phyloP scores from a whole-genome alignment of 495 filamentous ascomycete species.

The Emericellopsis terricola region DNA sequence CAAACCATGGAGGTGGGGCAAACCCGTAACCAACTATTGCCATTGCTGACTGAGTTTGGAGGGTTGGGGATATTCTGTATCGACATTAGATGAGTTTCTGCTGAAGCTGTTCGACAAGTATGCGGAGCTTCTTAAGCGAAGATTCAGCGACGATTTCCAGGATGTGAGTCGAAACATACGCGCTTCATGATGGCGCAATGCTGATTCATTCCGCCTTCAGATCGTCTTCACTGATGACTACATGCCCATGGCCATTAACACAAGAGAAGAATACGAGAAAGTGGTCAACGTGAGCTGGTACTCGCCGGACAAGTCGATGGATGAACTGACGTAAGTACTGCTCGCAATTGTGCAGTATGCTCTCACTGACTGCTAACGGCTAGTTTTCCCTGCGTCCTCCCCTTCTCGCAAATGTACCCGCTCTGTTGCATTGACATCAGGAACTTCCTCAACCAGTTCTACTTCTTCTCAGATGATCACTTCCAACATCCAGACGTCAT shows the following conservation, averaged over 20 bases:
- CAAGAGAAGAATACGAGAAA: constrained; percentile 80
- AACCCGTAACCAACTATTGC: not conserved
- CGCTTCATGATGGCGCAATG: too few species aligned
- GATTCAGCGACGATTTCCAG: constrained; percentile 85
- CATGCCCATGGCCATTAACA: constrained; percentile 95
- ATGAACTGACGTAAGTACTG: constrained; percentile 51
- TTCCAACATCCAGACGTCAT: constrained; percentile 76
- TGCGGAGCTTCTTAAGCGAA: constrained; percentile 71
- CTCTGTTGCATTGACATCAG: constrained; percentile 94
- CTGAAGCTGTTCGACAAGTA: constrained; percentile 84
- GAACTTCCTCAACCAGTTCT: constrained; percentile 91
- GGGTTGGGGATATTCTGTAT: constrained; percentile 81
- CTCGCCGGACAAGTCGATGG: constrained; percentile 53
- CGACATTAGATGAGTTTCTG: constrained; percentile 61
- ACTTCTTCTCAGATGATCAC: constrained; percentile 86
- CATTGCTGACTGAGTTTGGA: too few species aligned
- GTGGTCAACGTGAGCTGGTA: constrained; percentile 92
- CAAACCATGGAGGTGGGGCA: constrained; percentile 76
- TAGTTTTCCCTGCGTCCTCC: constrained; percentile 79
- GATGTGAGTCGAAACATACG: too few species aligned
- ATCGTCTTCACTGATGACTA: constrained; percentile 96
- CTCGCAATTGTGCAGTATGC: not conserved
- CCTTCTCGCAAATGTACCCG: constrained; percentile 98
- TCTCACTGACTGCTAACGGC: too few species aligned
- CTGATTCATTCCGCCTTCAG: constrained; percentile 55